These are phyloP conservation scores for Rubus parviflorus DNA, from an alignment of 306 rosid species.

Conservation along the genomic window DNA sequence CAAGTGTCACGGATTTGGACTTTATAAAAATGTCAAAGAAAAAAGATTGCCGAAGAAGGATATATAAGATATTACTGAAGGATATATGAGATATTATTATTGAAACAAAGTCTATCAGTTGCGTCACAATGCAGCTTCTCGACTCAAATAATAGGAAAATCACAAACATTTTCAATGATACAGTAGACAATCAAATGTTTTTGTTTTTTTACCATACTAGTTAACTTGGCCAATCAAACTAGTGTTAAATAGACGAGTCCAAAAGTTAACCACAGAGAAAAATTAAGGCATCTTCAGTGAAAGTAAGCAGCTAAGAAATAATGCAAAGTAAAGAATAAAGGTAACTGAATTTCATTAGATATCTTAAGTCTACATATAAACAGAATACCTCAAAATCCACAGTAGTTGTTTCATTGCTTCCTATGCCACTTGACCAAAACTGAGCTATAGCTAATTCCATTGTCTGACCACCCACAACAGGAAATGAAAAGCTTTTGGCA, in stretches of 20 bases:
- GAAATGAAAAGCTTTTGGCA: constrained; percentile 74
- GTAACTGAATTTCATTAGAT: constrained; percentile 4
- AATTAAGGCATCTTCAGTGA: constrained; percentile 11
- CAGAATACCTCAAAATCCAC: constrained; percentile 87
- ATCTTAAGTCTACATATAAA: constrained; percentile 18
- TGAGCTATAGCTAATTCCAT: constrained; percentile 85
- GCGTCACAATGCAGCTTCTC: neutral
- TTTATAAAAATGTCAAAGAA: neutral
- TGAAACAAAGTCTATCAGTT: neutral
- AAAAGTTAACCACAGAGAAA: constrained; percentile 12
- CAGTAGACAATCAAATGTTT: neutral
- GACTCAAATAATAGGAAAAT: neutral
- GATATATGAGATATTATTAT: neutral
- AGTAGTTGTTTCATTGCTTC: constrained; percentile 70
- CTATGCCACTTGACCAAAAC: constrained; percentile 96
- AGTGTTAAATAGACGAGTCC: neutral
- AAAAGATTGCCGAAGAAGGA: neutral
- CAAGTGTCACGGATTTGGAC: neutral
- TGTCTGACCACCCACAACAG: constrained; percentile 86
- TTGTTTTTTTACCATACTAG: neutral
- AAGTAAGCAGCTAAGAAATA: neutral
- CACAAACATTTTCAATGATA: neutral
- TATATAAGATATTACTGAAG: neutral
- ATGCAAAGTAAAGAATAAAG: constrained; percentile 11
- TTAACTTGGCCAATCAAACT: neutral